Conservation (phyloP, 441 rosid genomes). For the Adansonia rubrostipa region DNA sequence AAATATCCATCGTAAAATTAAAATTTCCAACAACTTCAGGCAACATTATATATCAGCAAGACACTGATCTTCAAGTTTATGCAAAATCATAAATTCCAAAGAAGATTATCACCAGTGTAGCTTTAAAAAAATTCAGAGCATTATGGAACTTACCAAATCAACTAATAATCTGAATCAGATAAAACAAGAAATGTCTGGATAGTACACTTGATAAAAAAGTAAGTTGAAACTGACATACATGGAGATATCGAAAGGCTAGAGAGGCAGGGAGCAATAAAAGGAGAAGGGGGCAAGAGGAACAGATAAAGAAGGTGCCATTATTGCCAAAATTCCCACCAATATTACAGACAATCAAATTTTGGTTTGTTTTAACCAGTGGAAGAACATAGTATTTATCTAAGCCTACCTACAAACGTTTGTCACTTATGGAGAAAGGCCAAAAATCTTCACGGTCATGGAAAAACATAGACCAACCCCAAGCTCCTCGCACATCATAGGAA, state of each 20-base stretch:
- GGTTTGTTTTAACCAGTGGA: not conserved
- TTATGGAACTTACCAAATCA: not conserved
- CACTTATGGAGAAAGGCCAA: not conserved
- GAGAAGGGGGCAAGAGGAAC: not conserved
- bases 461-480: not conserved
- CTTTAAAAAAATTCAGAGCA: not conserved
- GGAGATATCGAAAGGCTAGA: not conserved
- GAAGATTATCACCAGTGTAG: not conserved
- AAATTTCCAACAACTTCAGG: not conserved
- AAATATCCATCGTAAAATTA: not conserved
- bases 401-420: not conserved
- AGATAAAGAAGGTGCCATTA: not conserved
- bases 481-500: not conserved
- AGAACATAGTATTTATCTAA: not conserved
- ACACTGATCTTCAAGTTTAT: not conserved
- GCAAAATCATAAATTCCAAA: not conserved
- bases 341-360: not conserved
- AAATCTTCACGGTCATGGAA: not conserved
- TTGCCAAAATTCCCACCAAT: not conserved
- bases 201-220: not conserved
- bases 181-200: constrained; percentile 5
- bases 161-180: not conserved
- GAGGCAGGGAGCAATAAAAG: not conserved
- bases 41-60: not conserved
- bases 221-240: not conserved